Evolutionary conservation across 2,329 filamentous ascomycete species (phyloP), one percentile per base, ranked within the genome.

Genomic region (Cladosporium sp.): DNA sequence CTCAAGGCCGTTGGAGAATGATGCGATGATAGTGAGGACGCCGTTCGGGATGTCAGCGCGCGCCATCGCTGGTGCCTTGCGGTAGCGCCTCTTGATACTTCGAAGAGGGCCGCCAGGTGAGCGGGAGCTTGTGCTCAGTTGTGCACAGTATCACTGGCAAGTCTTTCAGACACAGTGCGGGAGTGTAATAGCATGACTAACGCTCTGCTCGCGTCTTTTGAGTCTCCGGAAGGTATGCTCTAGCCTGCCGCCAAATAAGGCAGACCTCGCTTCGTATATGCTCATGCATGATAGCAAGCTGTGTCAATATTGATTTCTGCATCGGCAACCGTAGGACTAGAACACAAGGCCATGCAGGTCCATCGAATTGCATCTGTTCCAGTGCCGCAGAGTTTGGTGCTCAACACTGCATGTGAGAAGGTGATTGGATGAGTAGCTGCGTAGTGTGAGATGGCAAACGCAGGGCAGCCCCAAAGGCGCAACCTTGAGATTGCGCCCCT

Each of bases 1-100:
- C 61, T 78, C 74, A 32, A 78, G 66, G 24, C 75, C 75, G 61
- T 73, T 73, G 36, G 73, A 68, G 62, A 78, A 78, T 6, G 76
- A 75, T 39, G 73, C 71, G 34, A 78, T 71, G 56, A 78, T 73
- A 34, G 73, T 72, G 17, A 70, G 64, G 17, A 78, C 74, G 37
- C 65, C 56, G 55, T 56, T 64, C 5, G 64, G 61, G 15, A 66
- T 63, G 54, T 57, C 64, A 12, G 58, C 55, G 5, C 63, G 57
- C 17, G 61, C 61, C 64, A 65, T 65, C 36, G 4, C 15, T 39
- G 36, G 4, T 9, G 4, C n/a, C 17, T 17, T n/a, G 3, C 13
- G 17, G 15, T 17, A 39, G 6, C 17, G 7, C 32, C 7, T 35
- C 32, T n/a, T n/a, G n/a, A n/a, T n/a, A n/a, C n/a, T n/a, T n/a